These are phyloP conservation scores for Durotheca rogersii DNA, from an alignment of 495 filamentous ascomycete genomes.

Conservation along the genomic window DNA sequence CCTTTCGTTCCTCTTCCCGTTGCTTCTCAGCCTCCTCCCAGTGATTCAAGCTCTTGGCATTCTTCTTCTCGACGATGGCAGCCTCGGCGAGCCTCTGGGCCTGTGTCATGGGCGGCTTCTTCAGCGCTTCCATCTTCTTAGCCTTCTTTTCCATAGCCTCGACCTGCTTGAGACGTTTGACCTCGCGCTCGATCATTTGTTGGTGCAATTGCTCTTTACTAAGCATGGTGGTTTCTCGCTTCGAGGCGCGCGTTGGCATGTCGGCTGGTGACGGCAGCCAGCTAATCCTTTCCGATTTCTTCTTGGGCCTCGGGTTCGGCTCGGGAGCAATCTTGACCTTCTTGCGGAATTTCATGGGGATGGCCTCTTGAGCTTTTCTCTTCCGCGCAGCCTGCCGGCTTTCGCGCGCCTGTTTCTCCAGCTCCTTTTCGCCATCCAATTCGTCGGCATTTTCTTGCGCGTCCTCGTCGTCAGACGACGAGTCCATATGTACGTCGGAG, in stretches of 20 bases:
- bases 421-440: conserved; percentile 63
- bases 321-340: conserved; percentile 56
- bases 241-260: conserved; percentile 77
- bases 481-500: conserved; percentile 78
- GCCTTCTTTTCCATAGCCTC: conserved; percentile 87
- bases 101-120: conserved; percentile 82
- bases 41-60: conserved; percentile 85
- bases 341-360: conserved; percentile 55
- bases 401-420: conserved; percentile 61
- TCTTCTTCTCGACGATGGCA: conserved; percentile 75
- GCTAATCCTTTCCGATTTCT: conserved; percentile 88
- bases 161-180: conserved; percentile 72
- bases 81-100: conserved; percentile 84
- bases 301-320: conserved; percentile 68
- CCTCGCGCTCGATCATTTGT: conserved; percentile 80
- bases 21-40: conserved; percentile 93
- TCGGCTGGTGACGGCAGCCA: conserved; percentile 83
- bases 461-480: conserved; percentile 76
- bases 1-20: conserved; percentile 76
- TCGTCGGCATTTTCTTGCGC: conserved; percentile 67
- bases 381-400: conserved; percentile 59
- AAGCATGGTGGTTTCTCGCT: conserved; percentile 75
- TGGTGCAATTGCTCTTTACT: conserved; percentile 82
- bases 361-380: conserved; percentile 69
- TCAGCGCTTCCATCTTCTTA: conserved; percentile 70